Conservation (phyloP, 805 yeast genomes). For the Spencermartinsiella europaea region DNA sequence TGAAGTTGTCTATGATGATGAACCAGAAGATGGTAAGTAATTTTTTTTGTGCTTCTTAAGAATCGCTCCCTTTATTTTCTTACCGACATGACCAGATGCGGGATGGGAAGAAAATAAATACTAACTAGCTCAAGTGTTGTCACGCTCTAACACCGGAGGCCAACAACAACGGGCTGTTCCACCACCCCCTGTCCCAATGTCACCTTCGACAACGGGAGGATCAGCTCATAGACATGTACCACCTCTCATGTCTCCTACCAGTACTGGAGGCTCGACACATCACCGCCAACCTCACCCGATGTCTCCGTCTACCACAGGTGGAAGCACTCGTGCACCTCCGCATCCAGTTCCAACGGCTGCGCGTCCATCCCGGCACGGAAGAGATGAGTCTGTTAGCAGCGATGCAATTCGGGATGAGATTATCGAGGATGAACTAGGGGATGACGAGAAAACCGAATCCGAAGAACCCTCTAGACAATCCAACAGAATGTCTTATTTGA, state of each 20-base stretch:
- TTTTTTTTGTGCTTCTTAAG: not conserved
- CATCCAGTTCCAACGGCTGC: not conserved
- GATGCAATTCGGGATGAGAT: constrained; percentile 9
- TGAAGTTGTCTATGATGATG: constrained; percentile 4
- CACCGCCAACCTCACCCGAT: not conserved
- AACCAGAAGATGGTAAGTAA: not conserved
- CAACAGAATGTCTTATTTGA: constrained; percentile 15
- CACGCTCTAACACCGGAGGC: not conserved
- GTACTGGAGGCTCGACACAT: not conserved
- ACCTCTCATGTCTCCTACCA: not conserved
- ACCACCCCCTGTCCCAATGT: not conserved
- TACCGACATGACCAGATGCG: no score
- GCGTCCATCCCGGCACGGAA: no score
- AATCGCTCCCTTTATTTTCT: not conserved
- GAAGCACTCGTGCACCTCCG: not conserved
- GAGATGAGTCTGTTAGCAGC: not conserved
- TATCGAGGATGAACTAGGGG: constrained; percentile 24
- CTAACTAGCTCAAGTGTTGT: not conserved
- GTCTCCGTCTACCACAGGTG: not conserved
- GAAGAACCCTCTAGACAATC: constrained; percentile 14
- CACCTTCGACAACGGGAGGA: not conserved
- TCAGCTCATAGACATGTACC: not conserved
- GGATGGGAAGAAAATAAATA: no score
- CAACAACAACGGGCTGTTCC: not conserved
- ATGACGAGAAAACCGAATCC: constrained; percentile 27